Conservation (phyloP, 352 stramenopile genomes). For the Plasmopara halstedii region DNA sequence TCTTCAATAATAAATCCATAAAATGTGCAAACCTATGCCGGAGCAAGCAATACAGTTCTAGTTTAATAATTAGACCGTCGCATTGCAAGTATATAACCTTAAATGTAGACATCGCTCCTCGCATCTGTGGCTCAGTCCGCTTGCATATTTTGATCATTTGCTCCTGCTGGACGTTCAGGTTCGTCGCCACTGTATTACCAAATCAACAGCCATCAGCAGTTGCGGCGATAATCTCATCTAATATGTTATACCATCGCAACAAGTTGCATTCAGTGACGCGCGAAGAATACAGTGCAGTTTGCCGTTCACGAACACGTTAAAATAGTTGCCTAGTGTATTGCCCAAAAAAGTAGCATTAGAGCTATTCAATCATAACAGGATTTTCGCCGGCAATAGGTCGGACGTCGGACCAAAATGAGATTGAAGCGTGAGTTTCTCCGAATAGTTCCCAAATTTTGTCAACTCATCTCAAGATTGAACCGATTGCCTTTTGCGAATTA, state of each 20-base stretch:
- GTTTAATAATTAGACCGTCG: too few relatives aligned
- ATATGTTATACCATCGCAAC: conserved; percentile 69
- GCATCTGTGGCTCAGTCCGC: conserved; percentile 79
- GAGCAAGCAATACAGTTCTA: neutral
- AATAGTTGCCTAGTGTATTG: conserved; percentile 65
- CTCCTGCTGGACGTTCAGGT: conserved; percentile 40
- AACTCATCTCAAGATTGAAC: neutral
- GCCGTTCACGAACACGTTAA: conserved; percentile 82
- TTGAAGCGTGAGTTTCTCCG: conserved; percentile 30
- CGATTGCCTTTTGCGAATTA: neutral
- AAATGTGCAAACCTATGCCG: conserved; percentile 70
- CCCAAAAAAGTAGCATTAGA: conserved; percentile 1
- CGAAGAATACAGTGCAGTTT: conserved; percentile 68
- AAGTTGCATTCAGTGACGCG: conserved; percentile 64
- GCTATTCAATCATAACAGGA: conserved; percentile 6
- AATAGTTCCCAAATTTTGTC: too few relatives aligned
- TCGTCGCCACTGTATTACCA: conserved; percentile 38
- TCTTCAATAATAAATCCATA: conserved; percentile 83
- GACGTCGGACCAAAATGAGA: conserved; percentile 32
- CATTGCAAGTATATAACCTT: conserved; percentile 34
- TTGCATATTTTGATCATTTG: conserved; percentile 72
- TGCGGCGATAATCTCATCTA: neutral
- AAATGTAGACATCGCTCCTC: conserved; percentile 79
- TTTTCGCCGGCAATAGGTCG: conserved; percentile 6
- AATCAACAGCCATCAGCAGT: conserved; percentile 4